Base-by-base conservation (phyloP, 805 yeast genomes). In the Yamadazyma akitaensis region DNA sequence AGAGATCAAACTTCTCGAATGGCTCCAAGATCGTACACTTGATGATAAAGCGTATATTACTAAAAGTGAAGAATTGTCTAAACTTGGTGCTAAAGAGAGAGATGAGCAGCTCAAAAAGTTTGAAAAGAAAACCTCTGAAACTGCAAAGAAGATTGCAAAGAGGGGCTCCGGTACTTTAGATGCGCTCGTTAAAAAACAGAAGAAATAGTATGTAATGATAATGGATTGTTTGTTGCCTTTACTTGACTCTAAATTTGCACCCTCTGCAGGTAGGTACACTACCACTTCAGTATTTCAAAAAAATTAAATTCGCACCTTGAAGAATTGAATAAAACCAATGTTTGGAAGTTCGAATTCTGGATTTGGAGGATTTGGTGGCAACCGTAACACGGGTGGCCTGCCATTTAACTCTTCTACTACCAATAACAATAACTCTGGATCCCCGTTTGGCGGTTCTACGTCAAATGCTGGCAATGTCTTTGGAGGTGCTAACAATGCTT, bases 1-100 rank as follows among this genome's bases (percentile, higher is more conserved):
- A 46, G 97, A 91, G 63, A 84, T 91, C 53, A 85, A 88, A 55
- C 63, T 86, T 31, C 68, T 94, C 42, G 94, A 89, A 62, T 88
- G 95, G 92, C 67, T 92, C 33, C 79, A 77, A 30, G 95, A 81
- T 2, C 77, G 70, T 45, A 36, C 57, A 6, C 60, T 44, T 1
- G 82, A 80, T 38, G 88, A 85, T 50, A 59, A 64, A 12, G 92
- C 85, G 51, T 74, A 79, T 34, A 30, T 71, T 1, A 72, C 59
- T 1, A 85, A 79, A 57, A 58, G 68, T 3, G 68, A 64, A 16
- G 77, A 67, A 44, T 65, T 91, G 47, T 76, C 77, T 39, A 72
- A 68, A 19, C 54, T 67, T 14, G 99, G 98, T 1, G 81, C 71
- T 2, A 74, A 73, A 43, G 89, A 87, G 51, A 75, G 98, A 48